phyloP scores from a whole-genome alignment of 2,329 filamentous ascomycete species.

The Scedosporium dehoogii region DNA sequence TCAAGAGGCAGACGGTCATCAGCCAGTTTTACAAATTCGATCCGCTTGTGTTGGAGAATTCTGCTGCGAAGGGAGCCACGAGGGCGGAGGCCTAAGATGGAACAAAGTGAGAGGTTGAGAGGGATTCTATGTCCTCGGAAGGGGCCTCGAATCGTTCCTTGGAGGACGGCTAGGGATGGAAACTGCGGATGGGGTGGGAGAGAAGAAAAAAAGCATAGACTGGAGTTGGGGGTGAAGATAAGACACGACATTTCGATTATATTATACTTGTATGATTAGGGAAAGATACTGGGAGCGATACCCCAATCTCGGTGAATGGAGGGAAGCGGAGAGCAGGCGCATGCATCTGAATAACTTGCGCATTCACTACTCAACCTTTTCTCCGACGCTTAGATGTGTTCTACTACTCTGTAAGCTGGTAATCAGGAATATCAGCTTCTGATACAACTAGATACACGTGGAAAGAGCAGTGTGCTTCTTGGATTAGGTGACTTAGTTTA shows the following conservation, averaged over 20 bases:
- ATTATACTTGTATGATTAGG: conserved; percentile 1
- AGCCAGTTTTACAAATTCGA: conserved; percentile 94
- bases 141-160: not conserved
- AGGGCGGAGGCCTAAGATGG: not conserved
- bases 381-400: not conserved
- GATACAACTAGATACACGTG: too few species aligned
- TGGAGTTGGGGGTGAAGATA: not conserved
- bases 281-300: not conserved
- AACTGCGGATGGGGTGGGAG: not conserved
- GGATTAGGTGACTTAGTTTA: too few species aligned
- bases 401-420: not conserved
- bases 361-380: not conserved
- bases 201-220: not conserved
- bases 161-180: not conserved
- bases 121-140: too few species aligned
- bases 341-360: not conserved
- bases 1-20: conserved; percentile 95
- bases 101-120: not conserved
- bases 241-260: not conserved
- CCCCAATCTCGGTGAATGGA: not conserved
- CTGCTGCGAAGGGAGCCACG: not conserved
- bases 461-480: too few species aligned
- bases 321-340: not conserved
- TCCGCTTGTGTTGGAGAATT: conserved; percentile 71
- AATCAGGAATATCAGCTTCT: not conserved